phyloP scores from a whole-genome alignment of 179 eudicot species.

The Sideroxylon spinosum region DNA sequence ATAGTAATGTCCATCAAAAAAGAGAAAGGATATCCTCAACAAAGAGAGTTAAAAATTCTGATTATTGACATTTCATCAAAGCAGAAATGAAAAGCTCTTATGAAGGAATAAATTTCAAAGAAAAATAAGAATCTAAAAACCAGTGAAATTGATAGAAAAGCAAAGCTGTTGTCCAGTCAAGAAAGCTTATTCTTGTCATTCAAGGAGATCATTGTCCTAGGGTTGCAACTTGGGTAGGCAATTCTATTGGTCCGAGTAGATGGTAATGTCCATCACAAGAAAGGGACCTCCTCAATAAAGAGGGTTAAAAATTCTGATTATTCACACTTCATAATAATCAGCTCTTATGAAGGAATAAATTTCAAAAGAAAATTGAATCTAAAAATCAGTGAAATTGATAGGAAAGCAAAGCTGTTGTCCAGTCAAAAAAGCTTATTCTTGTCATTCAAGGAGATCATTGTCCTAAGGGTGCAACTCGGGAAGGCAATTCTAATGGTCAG shows the following conservation, averaged over 20 bases:
- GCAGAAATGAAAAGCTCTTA: neutral
- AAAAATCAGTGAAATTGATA: neutral
- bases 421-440: neutral
- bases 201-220: neutral
- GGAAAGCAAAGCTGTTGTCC: conserved; percentile 3
- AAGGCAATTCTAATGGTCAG: neutral
- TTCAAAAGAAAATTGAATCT: neutral
- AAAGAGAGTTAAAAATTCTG: too few species aligned
- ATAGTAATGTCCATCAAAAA: neutral
- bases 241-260: neutral
- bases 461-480: neutral
- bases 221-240: neutral
- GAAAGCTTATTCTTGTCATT: neutral
- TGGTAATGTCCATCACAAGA: neutral
- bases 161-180: conserved; percentile 5
- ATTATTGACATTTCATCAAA: too few species aligned
- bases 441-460: neutral
- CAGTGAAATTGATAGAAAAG: neutral
- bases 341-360: too few species aligned
- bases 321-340: neutral
- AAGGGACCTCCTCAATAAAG: neutral
- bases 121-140: neutral
- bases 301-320: too few species aligned
- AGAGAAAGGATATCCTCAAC: neutral
- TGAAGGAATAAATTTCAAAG: neutral